Evolutionary conservation across 2,329 filamentous ascomycete genomes (phyloP).

Genomic region (Amauroascus niger): DNA sequence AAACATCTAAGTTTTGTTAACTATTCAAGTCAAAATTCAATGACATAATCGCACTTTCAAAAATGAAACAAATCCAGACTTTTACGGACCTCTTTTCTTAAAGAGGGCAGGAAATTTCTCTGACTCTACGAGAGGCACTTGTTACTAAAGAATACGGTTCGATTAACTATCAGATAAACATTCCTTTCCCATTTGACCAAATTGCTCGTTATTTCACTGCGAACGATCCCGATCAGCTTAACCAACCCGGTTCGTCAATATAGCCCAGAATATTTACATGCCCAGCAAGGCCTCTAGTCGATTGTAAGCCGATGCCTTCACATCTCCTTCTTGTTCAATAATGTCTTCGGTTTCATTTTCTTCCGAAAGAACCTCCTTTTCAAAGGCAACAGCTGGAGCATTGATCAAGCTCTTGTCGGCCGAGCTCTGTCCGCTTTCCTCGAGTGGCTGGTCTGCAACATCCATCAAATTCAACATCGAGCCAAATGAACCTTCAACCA

Average conservation of each 20-base stretch:
- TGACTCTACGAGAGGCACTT: no score
- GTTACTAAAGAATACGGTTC: no score
- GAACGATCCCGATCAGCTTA: no score
- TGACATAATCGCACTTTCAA: slow-evolving; percentile 3
- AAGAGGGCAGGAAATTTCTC: no score
- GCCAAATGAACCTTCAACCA: background rate
- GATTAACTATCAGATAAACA: no score
- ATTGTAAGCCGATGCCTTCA: slow-evolving; percentile 14
- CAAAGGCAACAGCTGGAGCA: background rate
- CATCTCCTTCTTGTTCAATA: slow-evolving; percentile 13
- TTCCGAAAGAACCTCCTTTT: background rate
- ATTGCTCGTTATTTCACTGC: no score
- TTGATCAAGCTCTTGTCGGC: background rate
- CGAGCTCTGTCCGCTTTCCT: background rate
- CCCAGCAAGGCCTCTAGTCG: slow-evolving; percentile 13
- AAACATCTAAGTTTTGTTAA: background rate
- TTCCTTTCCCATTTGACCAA: no score
- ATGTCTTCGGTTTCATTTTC: slow-evolving; percentile 9
- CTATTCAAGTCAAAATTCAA: background rate
- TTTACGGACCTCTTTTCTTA: no score
- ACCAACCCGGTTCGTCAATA: no score
- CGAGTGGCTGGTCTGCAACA: background rate
- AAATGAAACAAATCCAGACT: no score
- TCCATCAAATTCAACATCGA: slow-evolving; percentile 6
- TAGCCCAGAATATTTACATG: background rate